Percentiles rank a stretch among this genome's conserved stretches.
Evolutionary conservation across 306 rosid genomes (phyloP).

Genomic region (Begonia loranthoides): DNA sequence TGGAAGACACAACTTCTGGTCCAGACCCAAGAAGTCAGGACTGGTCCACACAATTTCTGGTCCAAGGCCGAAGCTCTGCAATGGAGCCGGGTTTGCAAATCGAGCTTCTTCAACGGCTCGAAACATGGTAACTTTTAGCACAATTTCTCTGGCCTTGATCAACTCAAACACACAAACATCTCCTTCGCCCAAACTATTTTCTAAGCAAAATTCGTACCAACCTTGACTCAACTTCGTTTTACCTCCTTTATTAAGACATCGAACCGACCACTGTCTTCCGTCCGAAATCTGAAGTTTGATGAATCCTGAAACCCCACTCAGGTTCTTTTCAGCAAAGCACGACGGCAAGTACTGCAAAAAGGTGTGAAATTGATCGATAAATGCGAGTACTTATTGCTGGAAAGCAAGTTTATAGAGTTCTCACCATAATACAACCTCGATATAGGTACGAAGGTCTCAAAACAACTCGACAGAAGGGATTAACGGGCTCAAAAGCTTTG

Average conservation of each 20-base stretch:
- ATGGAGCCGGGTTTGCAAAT: too few relatives aligned
- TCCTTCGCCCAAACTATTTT: constrained; percentile 88
- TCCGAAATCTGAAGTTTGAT: constrained; percentile 76
- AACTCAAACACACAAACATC: constrained; percentile 93
- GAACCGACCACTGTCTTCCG: constrained; percentile 81
- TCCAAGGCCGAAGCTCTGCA: too few relatives aligned
- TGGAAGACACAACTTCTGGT: too few relatives aligned
- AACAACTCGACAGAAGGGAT: constrained; percentile 93
- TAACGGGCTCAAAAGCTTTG: constrained; percentile 71
- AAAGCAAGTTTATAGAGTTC: constrained; percentile 10
- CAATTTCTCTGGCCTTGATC: constrained; percentile 47
- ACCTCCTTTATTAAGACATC: constrained; percentile 83
- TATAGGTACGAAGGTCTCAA: constrained; percentile 89
- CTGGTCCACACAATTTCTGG: too few relatives aligned
- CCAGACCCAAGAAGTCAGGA: too few relatives aligned
- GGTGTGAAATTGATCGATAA: background rate
- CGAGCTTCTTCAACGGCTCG: constrained; percentile 24
- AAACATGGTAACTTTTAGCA: constrained; percentile 67
- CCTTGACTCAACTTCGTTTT: constrained; percentile 96
- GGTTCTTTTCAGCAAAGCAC: constrained; percentile 88
- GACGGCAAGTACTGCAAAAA: constrained; percentile 80
- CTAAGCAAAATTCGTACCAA: constrained; percentile 78
- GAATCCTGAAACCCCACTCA: constrained; percentile 79
- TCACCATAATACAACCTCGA: constrained; percentile 97
- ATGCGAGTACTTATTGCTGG: background rate